A percentile compares a stretch with the other conserved stretches of the same genome.
Evolutionary conservation across 2,329 filamentous ascomycete genomes (phyloP).

Genomic region (Botrytis deweyae): DNA sequence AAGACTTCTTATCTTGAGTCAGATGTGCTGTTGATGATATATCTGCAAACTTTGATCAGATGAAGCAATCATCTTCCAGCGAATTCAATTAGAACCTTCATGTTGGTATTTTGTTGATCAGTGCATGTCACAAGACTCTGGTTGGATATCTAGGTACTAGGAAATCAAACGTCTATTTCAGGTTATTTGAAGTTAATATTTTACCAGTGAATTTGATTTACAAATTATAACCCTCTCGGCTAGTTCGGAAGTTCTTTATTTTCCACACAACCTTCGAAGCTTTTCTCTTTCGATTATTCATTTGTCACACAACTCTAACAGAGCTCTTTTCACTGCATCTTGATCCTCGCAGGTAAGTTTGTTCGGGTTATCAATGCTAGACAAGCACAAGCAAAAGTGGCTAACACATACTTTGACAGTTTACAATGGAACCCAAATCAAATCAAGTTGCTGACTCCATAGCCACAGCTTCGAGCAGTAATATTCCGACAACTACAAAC

Average conservation of each 20-base stretch:
- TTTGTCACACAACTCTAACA: background rate
- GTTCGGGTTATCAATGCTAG: background rate
- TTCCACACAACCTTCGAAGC: background rate
- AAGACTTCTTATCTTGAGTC: background rate
- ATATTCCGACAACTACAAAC: accelerated
- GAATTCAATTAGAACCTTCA: background rate
- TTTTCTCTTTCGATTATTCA: background rate
- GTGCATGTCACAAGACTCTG: background rate
- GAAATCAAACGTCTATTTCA: background rate
- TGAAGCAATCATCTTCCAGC: background rate
- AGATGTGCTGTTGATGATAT: background rate
- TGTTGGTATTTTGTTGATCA: background rate
- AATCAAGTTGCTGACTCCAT: background rate
- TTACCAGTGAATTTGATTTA: background rate
- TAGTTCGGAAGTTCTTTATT: background rate
- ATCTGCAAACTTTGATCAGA: background rate
- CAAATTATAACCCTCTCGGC: background rate
- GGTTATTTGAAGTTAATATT: background rate
- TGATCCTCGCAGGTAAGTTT: background rate
- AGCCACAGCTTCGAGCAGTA: background rate
- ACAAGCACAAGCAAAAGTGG: background rate
- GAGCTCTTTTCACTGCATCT: background rate
- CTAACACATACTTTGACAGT: background rate
- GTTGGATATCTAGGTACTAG: background rate
- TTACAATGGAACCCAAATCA: background rate